A percentile compares a stretch with the other conserved stretches of the same genome.
These are phyloP conservation scores for Westerdykella ornata DNA, from an alignment of 2,329 filamentous ascomycete genomes.

Conservation along the genomic window DNA sequence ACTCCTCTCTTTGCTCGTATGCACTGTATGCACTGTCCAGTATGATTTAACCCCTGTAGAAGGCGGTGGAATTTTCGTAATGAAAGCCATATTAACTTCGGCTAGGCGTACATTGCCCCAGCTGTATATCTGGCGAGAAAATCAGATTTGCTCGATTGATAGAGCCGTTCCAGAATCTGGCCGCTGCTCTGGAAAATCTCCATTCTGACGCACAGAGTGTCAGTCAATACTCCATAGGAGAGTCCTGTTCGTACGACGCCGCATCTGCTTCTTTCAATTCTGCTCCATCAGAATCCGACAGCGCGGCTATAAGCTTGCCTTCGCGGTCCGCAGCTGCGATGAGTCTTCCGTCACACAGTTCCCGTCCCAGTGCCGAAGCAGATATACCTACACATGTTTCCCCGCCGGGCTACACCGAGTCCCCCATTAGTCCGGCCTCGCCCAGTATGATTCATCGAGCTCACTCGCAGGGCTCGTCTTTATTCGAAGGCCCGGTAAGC, in stretches of 20 bases:
- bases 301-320: slow-evolving; percentile 10
- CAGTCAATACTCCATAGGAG: slow-evolving; percentile 16
- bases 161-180: slow-evolving; percentile 27
- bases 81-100: neutral
- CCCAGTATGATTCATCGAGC: slow-evolving; percentile 3
- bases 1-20: no score
- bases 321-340: neutral
- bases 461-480: slow-evolving; percentile 7
- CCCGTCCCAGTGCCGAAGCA: slow-evolving; percentile 6
- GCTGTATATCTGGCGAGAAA: slow-evolving; percentile 24
- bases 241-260: slow-evolving; percentile 15
- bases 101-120: slow-evolving; percentile 24
- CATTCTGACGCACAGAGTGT: slow-evolving; percentile 18
- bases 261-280: slow-evolving; percentile 12
- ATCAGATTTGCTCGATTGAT: slow-evolving; percentile 33
- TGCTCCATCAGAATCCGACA: slow-evolving; percentile 14
- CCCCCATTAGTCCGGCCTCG: slow-evolving; percentile 16
- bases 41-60: no score
- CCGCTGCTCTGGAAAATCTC: slow-evolving; percentile 15
- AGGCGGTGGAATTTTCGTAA: no score
- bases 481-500: slow-evolving; percentile 14
- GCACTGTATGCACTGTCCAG: no score
- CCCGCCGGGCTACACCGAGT: slow-evolving; percentile 18
- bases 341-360: slow-evolving; percentile 12
- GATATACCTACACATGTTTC: slow-evolving; percentile 3